Evolutionary conservation across 2,329 filamentous ascomycete genomes (phyloP), one percentile per base, ranked within the genome.

Genomic region (Trichoderma hamatum): DNA sequence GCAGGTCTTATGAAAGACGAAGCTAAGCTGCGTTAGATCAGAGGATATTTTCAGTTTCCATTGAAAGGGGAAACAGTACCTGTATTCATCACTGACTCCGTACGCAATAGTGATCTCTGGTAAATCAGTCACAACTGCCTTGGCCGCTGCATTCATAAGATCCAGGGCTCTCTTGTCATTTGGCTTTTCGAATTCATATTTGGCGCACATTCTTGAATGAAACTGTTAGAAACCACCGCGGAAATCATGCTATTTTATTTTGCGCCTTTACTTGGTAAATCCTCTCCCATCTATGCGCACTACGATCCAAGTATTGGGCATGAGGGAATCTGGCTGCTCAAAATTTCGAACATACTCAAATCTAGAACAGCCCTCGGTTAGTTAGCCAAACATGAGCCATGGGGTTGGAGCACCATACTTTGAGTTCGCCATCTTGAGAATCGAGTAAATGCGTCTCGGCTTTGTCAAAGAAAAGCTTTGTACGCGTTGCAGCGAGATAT

Each of bases 281-380:
- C 94, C 94, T 72, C 95, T 87, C 28, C 96, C 96, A 81, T 99
- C 96, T 75, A 99, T 90, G 70, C 96, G 90, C 68, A 99, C 90
- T 24, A 98, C 93, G 68, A 98, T 91, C 94, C 94, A 99, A 30
- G 95, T 98, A 77, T 96, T 97, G 66, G 90, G 93, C 26, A 98
- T 85, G 51, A 99, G 83, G 58, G 82, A 81, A 77, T 97, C 94
- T 7, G 89, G 83, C 76, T 92, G 92, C 84, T 99, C 96, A 76
- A 98, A 98, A 59, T 84, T 81, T 78, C 92, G 93, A 72, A 98
- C 95, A 80, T 99, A 99, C 82, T 97, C 94, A 78, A 94, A 98
- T 80, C 93, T 97, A n/a, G 30, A 61, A 21, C n/a, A 9, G n/a
- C 64, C 36, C n/a, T n/a, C 24, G 36, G 21, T 32, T 34, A 68